A percentile compares a stretch with the other conserved stretches of the same genome.
These are phyloP conservation scores for Leccinum broughii DNA, from an alignment of 768 basidiomycete genomes.

Conservation along the genomic window DNA sequence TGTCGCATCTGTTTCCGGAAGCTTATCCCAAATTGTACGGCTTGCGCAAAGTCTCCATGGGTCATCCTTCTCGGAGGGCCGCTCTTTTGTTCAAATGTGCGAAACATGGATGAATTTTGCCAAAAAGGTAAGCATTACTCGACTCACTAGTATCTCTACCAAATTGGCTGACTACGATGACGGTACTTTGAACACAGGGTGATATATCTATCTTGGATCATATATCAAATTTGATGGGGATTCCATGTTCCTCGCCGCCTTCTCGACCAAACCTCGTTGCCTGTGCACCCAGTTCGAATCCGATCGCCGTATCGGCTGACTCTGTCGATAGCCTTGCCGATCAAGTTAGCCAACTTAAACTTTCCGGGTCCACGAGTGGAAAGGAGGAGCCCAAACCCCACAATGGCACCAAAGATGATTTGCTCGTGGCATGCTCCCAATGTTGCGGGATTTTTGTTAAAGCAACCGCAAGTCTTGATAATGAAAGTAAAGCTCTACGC, in stretches of 20 bases:
- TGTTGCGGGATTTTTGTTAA: conserved; percentile 47
- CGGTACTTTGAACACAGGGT: conserved; percentile 35
- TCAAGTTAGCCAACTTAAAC: conserved; percentile 21
- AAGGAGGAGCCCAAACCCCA: neutral
- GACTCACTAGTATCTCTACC: neutral
- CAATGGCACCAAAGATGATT: conserved; percentile 7
- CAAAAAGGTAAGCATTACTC: conserved; percentile 47
- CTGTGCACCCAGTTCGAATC: neutral
- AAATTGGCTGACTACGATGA: neutral
- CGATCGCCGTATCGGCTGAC: neutral
- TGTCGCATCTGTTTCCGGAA: conserved; percentile 40
- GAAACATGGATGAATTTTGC: conserved; percentile 74
- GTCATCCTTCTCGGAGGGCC: conserved; percentile 47
- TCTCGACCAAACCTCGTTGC: neutral
- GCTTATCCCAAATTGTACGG: conserved; percentile 46
- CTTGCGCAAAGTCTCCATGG: conserved; percentile 39
- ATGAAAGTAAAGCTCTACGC: conserved; percentile 8
- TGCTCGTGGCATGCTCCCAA: conserved; percentile 40
- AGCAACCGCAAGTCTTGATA: conserved; percentile 38
- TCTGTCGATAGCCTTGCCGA: conserved; percentile 21
- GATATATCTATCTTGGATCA: conserved; percentile 49
- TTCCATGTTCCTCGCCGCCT: conserved; percentile 8
- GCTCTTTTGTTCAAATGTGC: conserved; percentile 60
- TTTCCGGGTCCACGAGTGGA: conserved; percentile 13
- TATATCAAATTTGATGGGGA: conserved; percentile 44